These are phyloP conservation scores for Fusarium graminum DNA, from an alignment of 2,329 filamentous ascomycete genomes.

Conservation along the genomic window DNA sequence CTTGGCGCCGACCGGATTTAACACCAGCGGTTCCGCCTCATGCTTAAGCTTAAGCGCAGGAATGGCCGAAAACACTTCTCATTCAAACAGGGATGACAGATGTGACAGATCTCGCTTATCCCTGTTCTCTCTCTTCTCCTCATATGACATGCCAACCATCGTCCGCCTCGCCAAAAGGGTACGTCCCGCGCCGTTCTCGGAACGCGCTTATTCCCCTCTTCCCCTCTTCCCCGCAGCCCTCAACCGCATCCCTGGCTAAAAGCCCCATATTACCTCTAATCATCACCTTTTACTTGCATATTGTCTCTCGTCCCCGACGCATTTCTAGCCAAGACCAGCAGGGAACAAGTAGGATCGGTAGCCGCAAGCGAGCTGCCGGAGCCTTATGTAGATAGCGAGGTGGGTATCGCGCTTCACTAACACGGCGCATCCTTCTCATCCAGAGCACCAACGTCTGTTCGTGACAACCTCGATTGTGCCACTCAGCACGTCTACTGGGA, in stretches of 20 bases:
- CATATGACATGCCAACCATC: constrained; percentile 4
- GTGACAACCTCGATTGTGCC: constrained; percentile 24
- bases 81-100: constrained; percentile 12
- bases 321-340: constrained; percentile 8
- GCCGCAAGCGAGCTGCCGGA: constrained; percentile 43
- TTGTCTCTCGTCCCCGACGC: constrained; percentile 35
- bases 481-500: constrained; percentile 9
- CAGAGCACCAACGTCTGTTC: constrained; percentile 9
- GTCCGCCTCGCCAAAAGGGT: constrained; percentile 22
- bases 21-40: constrained; percentile 23
- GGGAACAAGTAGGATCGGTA: constrained; percentile 7
- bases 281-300: constrained; percentile 11
- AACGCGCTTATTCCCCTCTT: constrained; percentile 36
- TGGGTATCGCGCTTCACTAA: constrained; percentile 6
- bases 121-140: constrained; percentile 22
- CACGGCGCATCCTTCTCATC: constrained; percentile 14
- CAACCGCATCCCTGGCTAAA: constrained; percentile 21
- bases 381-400: constrained; percentile 13
- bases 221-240: constrained; percentile 31
- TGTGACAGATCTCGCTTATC: constrained; percentile 15
- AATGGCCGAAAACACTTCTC: constrained; percentile 6
- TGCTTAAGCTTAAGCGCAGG: constrained; percentile 21
- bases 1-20: not conserved
- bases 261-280: constrained; percentile 19
- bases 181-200: constrained; percentile 26